A percentile compares a stretch with the other conserved stretches of the same genome.
These are phyloP conservation scores for Coffea canephora DNA, from an alignment of 257 asterid species.

Conservation along the genomic window DNA sequence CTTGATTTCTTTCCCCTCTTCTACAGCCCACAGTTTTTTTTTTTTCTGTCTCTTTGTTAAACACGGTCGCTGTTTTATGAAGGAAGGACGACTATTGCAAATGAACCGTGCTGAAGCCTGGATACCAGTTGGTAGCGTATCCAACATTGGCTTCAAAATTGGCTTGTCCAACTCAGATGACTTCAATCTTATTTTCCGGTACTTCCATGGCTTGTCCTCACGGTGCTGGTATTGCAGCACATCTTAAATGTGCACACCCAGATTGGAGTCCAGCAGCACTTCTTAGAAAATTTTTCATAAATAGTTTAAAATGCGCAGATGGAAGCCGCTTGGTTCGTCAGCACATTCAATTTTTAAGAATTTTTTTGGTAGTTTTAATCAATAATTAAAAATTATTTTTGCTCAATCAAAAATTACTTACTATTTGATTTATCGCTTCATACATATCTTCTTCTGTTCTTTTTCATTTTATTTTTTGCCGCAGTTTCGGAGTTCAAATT, in stretches of 20 bases:
- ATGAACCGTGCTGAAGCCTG: slow-evolving; percentile 6
- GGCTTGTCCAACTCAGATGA: slow-evolving; percentile 5
- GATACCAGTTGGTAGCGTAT: slow-evolving; percentile 10
- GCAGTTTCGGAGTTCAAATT: slow-evolving; percentile 35
- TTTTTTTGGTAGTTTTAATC: slow-evolving; percentile 40
- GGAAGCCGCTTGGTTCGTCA: slow-evolving; percentile 34
- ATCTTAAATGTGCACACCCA: slow-evolving; percentile 38
- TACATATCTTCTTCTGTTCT: neutral
- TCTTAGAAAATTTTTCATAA: too few relatives aligned
- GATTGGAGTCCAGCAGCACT: slow-evolving; percentile 48
- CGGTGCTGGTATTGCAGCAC: slow-evolving; percentile 41
- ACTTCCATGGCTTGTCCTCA: slow-evolving; percentile 54
- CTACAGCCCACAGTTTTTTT: too few relatives aligned
- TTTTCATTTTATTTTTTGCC: slow-evolving; percentile 11
- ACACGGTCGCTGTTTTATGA: too few relatives aligned
- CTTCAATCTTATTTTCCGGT: slow-evolving; percentile 19
- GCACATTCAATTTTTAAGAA: slow-evolving; percentile 35
- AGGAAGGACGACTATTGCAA: too few relatives aligned
- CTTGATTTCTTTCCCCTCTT: too few relatives aligned
- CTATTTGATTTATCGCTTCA: neutral
- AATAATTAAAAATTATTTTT: neutral
- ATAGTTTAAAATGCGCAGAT: slow-evolving; percentile 30
- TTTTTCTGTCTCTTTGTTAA: too few relatives aligned
- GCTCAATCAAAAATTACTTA: neutral
- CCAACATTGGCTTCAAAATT: neutral